A percentile compares a stretch with the other conserved stretches of the same genome.
These are phyloP conservation scores for Diaporthe australafricana DNA, from an alignment of 2,329 filamentous ascomycete genomes.

Conservation along the genomic window DNA sequence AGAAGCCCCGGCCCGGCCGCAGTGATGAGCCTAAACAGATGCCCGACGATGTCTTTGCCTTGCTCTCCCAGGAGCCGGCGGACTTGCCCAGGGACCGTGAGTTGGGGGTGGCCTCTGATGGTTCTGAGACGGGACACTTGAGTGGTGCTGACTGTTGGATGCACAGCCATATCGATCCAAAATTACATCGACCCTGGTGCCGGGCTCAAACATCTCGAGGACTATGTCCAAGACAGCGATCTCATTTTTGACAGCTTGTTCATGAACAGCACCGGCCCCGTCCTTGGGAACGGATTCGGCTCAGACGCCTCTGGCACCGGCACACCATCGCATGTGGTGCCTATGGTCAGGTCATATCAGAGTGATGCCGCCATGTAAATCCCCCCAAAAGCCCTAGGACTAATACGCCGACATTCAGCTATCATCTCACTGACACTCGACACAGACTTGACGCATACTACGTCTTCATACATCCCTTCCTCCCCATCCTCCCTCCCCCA, in stretches of 20 bases:
- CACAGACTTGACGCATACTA: constrained; percentile 60
- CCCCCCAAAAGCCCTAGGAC: neutral
- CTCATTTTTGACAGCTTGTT: constrained; percentile 60
- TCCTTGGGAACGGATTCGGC: constrained; percentile 2
- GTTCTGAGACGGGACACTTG: neutral
- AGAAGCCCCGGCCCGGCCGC: constrained; percentile 47
- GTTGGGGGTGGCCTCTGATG: constrained; percentile 33
- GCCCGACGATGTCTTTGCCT: constrained; percentile 30
- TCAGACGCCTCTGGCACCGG: constrained; percentile 24
- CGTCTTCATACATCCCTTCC: constrained; percentile 62
- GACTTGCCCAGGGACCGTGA: constrained; percentile 48
- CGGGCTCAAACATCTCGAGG: constrained; percentile 58
- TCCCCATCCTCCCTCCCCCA: constrained; percentile 61
- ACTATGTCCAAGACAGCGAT: constrained; percentile 59
- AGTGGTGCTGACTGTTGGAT: constrained; percentile 27
- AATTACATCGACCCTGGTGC: constrained; percentile 60
- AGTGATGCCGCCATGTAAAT: constrained; percentile 55
- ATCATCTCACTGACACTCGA: neutral
- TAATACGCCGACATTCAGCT: neutral
- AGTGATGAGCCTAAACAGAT: constrained; percentile 43
- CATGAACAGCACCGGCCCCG: constrained; percentile 37
- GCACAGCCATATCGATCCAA: constrained; percentile 49
- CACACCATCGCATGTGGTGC: constrained; percentile 36
- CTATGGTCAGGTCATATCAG: constrained; percentile 56
- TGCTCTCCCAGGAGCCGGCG: constrained; percentile 43